phyloP scores from a whole-genome alignment of 2,329 filamentous ascomycete genomes.

The Gyromitra esculenta region DNA sequence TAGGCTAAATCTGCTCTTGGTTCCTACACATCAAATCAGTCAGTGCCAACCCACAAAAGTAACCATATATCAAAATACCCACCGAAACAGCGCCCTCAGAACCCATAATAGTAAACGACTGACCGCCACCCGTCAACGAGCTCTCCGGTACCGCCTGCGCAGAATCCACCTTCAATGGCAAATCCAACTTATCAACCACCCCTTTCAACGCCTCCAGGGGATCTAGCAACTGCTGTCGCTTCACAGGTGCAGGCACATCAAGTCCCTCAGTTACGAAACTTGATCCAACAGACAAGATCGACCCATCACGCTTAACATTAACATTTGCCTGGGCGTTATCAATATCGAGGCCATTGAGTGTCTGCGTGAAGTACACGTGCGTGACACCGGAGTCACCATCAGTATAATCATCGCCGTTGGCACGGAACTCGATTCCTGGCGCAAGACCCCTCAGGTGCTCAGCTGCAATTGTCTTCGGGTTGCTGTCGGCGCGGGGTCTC shows the following conservation, averaged over 20 bases:
- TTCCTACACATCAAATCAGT: constrained; percentile 64
- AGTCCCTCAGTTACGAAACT: constrained; percentile 64
- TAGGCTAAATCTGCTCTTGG: constrained; percentile 69
- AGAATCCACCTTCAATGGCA: constrained; percentile 62
- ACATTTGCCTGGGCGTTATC: constrained; percentile 71
- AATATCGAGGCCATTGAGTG: constrained; percentile 68
- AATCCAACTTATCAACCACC: constrained; percentile 61
- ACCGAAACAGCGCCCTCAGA: constrained; percentile 49
- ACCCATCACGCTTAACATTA: constrained; percentile 67
- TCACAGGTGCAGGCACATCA: constrained; percentile 61
- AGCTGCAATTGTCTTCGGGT: constrained; percentile 55
- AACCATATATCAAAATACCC: constrained; percentile 55
- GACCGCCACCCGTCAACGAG: constrained; percentile 31
- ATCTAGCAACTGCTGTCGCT: constrained; percentile 62
- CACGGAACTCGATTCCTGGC: constrained; percentile 63
- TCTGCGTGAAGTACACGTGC: constrained; percentile 71
- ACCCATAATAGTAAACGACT: constrained; percentile 42
- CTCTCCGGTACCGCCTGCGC: constrained; percentile 60
- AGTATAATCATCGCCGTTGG: constrained; percentile 67
- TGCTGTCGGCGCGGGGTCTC: constrained; percentile 13
- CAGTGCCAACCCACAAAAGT: constrained; percentile 60
- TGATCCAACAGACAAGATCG: constrained; percentile 69
- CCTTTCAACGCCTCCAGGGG: constrained; percentile 63
- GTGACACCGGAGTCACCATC: constrained; percentile 66
- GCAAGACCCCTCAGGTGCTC: constrained; percentile 59